Base-by-base conservation (phyloP, 768 basidiomycete genomes). In the Porphyrellus cyaneotinctus region DNA sequence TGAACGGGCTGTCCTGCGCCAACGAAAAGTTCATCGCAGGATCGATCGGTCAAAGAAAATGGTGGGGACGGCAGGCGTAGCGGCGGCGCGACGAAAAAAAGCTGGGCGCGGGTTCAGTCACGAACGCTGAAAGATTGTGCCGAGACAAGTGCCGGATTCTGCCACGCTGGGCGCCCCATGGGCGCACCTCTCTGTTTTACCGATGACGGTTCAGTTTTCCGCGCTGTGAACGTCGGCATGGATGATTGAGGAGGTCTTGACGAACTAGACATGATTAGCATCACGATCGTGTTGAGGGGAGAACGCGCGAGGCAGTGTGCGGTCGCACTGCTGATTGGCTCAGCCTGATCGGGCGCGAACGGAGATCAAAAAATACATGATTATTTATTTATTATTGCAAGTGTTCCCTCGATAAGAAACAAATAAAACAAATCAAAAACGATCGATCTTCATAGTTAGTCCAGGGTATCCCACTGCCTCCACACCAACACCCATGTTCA, bases 91-190 rank as follows among this genome's bases (percentile, higher is more conserved):
- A 57, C 52, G 49, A 23, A 49, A 57, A 46, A 43, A 59, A 42
- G 37, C 31, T 43, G 50, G n/a, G 43, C 24, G 43, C 49, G 58
- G 53, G 39, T 45, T 49, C 61, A 56, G 45, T 35, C 52, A 38
- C 45, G 36, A 23, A 26, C 6, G 52, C 52, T 61, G 58, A 51
- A 55, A 62, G 63, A 47, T 39, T 48, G 56, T 48, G 64, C 64
- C 68, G 56, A 66, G 66, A 62, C 58, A 70, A 70, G 62, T 7
- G 38, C 35, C 57, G 53, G 64, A 63, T 68, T 68, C 59, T 70
- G 62, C 68, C 67, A 70, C 69, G 67, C 18, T 64, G 64, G 42
- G 66, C 68, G 66, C 58, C 59, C 50, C n/a, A 13, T 51, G 37
- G 30, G 49, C 51, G 41, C 55, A 52, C 42, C 20, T 52, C 24